Base-by-base conservation (phyloP, 2,329 filamentous ascomycete species). In the Talaromyces albobiverticillius region DNA sequence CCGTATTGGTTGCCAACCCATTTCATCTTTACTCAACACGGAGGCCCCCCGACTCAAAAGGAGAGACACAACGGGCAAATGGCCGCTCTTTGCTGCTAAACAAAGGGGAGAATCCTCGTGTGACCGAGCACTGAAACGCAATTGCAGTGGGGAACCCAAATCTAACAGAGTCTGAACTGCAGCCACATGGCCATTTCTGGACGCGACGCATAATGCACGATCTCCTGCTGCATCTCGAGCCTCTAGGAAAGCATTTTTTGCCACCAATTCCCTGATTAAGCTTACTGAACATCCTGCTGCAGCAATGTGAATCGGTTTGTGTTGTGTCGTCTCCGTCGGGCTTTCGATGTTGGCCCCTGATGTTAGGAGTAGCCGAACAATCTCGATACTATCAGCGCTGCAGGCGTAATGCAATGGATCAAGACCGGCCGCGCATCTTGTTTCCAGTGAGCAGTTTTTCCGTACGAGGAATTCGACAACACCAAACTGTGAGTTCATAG, bases 321-420 rank as follows among this genome's bases (percentile, higher is more conserved):
- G 61, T 46, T 64, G 57, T 46, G 63, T 57, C 20, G 57, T 51
- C 20, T 60, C 57, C 36, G 64, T 63, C 29, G 64, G 61, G 2
- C 68, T 66, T 58, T 75, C 71, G 14, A 73, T 61, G 29, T 67
- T 60, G 11, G 70, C 67, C 10, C 62, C 67, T 29, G 59, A 64
- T 31, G 63, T 59, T n/a, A 74, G 58, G 6, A 74, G 59, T 22
- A 72, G 60, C 16, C 60, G 62, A 2, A 68, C 60, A 14, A 70
- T 64, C 11, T 66, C 67, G 11, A 62, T 29, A 46, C 59, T 67
- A 46, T 66, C 59, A 9, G 63, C 60, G 38, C 63, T 59, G 31
- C 71, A 73, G 31, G 71, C 71, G 58, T 73, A 73, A 54, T 74
- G 71, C 36, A 74, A 64, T 2, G 70, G 59, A 18, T 66, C 64